Evolutionary conservation across 2,329 filamentous ascomycete genomes (phyloP).

Genomic region (Colletotrichum falcatum): DNA sequence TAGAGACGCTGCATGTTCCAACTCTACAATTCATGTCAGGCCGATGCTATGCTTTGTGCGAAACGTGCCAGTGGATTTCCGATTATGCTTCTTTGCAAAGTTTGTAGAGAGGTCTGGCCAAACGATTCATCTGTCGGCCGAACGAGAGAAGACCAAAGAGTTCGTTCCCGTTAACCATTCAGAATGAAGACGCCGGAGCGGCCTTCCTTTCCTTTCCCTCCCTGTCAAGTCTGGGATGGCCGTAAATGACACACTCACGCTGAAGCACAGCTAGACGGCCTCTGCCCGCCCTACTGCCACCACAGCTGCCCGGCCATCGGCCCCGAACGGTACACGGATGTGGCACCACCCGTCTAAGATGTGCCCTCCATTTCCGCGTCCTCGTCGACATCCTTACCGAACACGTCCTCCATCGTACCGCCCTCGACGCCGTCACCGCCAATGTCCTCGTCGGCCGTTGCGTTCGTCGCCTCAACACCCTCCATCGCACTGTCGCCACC

Average conservation of each 20-base stretch:
- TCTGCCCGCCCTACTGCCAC: neutral
- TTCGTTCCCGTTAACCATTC: neutral
- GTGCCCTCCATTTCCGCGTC: conserved; percentile 60
- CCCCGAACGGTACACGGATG: neutral
- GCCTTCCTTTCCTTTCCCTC: neutral
- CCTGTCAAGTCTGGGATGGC: neutral
- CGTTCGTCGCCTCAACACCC: conserved; percentile 56
- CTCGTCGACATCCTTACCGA: conserved; percentile 66
- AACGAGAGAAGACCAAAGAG: neutral
- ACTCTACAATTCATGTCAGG: neutral
- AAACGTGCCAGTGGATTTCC: neutral
- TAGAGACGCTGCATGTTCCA: neutral
- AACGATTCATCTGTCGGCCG: neutral
- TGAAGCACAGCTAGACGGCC: neutral
- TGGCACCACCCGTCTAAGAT: conserved; percentile 12
- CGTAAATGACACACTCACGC: neutral
- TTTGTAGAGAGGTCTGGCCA: neutral
- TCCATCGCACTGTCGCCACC: conserved; percentile 62
- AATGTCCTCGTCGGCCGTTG: conserved; percentile 54
- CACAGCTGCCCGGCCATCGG: neutral
- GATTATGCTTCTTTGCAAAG: neutral
- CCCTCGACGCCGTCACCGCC: conserved; percentile 62
- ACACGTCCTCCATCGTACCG: conserved; percentile 66
- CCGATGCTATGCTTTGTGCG: neutral
- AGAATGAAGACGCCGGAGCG: neutral